These are phyloP conservation scores for Clavaria fumosa DNA, from an alignment of 768 basidiomycete species.

Conservation along the genomic window DNA sequence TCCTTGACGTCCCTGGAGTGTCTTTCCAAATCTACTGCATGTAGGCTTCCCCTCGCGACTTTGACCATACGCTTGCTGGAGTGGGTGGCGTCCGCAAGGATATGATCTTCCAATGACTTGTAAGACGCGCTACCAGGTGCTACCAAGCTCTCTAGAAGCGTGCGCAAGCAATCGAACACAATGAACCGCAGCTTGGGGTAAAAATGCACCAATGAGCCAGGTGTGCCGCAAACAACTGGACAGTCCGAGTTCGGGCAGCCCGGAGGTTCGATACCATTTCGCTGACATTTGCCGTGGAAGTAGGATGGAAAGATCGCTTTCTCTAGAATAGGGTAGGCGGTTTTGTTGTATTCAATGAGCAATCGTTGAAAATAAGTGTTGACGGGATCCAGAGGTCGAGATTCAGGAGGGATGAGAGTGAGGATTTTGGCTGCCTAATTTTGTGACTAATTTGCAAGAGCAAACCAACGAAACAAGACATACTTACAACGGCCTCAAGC, in stretches of 20 bases:
- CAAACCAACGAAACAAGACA: neutral
- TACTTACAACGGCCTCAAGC: constrained; percentile 28
- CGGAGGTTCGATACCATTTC: constrained; percentile 37
- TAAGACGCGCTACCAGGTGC: constrained; percentile 27
- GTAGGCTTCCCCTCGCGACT: constrained; percentile 1
- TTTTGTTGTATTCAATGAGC: constrained; percentile 33
- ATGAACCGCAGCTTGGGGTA: constrained; percentile 33
- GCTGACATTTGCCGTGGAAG: constrained; percentile 67
- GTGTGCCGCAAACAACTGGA: constrained; percentile 64
- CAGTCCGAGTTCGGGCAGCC: constrained; percentile 75
- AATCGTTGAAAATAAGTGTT: no score
- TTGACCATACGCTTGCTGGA: neutral
- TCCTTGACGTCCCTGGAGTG: constrained; percentile 10
- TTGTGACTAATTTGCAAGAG: neutral
- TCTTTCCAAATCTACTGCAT: neutral
- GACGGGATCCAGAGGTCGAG: no score
- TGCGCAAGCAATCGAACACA: constrained; percentile 29
- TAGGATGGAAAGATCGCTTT: constrained; percentile 48
- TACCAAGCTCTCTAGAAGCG: constrained; percentile 20
- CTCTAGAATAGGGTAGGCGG: constrained; percentile 29
- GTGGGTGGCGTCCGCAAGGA: constrained; percentile 22
- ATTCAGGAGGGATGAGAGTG: constrained; percentile 19
- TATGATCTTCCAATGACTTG: constrained; percentile 24
- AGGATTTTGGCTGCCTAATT: constrained; percentile 4
- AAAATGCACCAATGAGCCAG: constrained; percentile 66